Percentiles rank a stretch among this genome's conserved stretches.
Evolutionary conservation across 257 asterid species (phyloP).

Genomic region (Solanum sitiens): DNA sequence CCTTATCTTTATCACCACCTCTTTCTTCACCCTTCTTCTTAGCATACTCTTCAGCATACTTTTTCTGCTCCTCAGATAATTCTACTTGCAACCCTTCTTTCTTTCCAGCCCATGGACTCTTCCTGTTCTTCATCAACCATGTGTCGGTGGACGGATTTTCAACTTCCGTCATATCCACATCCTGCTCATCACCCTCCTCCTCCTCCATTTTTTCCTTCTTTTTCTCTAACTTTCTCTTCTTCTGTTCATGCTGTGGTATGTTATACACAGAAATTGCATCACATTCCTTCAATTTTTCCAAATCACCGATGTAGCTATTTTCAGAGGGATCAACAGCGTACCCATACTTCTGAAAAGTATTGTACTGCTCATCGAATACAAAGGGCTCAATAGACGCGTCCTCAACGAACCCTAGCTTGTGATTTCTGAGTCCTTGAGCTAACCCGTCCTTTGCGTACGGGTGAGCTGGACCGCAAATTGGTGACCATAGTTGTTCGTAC

Average conservation of each 20-base stretch:
- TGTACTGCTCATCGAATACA: constrained; percentile 93
- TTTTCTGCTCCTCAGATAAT: constrained; percentile 93
- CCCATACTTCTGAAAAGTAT: constrained; percentile 80
- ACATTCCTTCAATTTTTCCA: constrained; percentile 40
- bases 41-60: constrained; percentile 94
- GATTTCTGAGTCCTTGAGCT: constrained; percentile 95
- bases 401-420: constrained; percentile 90
- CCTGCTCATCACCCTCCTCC: constrained; percentile 30
- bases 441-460: constrained; percentile 95
- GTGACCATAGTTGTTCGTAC: constrained; percentile 95
- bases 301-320: constrained; percentile 66
- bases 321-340: constrained; percentile 93
- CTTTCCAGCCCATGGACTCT: constrained; percentile 98
- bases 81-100: constrained; percentile 64
- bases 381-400: constrained; percentile 68
- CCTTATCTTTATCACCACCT: constrained; percentile 59
- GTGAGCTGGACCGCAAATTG: constrained; percentile 85
- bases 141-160: constrained; percentile 71
- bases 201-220: constrained; percentile 68
- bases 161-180: constrained; percentile 37
- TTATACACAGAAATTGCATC: constrained; percentile 76
- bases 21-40: constrained; percentile 86
- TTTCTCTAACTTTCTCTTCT: constrained; percentile 67
- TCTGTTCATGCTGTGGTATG: constrained; percentile 74
- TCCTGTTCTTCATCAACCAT: constrained; percentile 86